Evolutionary conservation across 2,329 filamentous ascomycete species (phyloP).

Genomic region (Penicillium freii): DNA sequence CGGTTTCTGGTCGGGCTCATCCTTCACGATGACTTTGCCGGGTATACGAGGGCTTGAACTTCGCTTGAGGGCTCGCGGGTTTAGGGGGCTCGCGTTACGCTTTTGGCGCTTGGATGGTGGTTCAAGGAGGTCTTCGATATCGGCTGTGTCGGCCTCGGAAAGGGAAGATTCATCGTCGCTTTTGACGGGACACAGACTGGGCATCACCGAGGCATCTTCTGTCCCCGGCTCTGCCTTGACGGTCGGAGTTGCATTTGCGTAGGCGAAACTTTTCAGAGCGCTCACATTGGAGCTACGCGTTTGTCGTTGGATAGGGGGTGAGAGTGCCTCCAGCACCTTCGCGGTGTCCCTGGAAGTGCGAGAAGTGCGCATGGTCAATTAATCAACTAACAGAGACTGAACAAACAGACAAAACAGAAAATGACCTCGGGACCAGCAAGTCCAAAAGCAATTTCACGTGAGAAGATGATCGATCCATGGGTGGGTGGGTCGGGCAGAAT

Average conservation of each 20-base stretch:
- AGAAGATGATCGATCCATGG: not conserved
- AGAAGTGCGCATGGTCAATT: constrained; percentile 54
- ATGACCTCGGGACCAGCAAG: not conserved
- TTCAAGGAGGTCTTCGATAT: constrained; percentile 59
- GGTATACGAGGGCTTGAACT: constrained; percentile 15
- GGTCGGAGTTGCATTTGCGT: constrained; percentile 9
- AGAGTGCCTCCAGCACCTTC: constrained; percentile 53
- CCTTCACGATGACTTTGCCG: constrained; percentile 27
- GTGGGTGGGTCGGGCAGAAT: constrained; percentile 13
- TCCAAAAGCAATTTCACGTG: constrained; percentile 23
- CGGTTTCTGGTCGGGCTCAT: constrained; percentile 22
- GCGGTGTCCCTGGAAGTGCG: constrained; percentile 59
- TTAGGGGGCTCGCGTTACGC: constrained; percentile 35
- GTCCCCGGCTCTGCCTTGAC: constrained; percentile 10
- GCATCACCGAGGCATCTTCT: constrained; percentile 31
- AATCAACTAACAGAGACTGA: not conserved
- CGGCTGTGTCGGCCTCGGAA: constrained; percentile 40
- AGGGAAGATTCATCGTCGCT: constrained; percentile 36
- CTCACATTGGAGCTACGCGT: constrained; percentile 42
- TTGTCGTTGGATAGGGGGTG: constrained; percentile 44
- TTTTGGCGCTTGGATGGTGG: constrained; percentile 50
- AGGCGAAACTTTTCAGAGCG: constrained; percentile 30
- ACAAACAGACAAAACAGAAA: not conserved
- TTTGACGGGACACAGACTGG: constrained; percentile 20
- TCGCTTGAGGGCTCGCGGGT: constrained; percentile 19